Conservation (phyloP, 108 stramenopile genomes). For the Pseudonitzschia multistriata region DNA sequence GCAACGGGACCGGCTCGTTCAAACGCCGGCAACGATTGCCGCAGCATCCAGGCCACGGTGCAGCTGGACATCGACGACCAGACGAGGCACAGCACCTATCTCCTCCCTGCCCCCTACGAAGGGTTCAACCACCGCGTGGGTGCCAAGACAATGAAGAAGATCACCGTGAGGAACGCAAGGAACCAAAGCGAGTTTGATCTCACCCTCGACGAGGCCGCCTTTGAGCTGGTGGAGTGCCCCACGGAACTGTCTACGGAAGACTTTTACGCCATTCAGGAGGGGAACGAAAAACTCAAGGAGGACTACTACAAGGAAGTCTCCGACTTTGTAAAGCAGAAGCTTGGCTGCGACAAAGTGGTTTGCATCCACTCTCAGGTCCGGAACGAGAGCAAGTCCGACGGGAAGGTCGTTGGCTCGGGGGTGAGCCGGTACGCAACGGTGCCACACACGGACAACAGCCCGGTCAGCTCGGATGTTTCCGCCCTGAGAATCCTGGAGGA, state of each 20-base stretch:
- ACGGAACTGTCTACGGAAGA: constrained; percentile 20
- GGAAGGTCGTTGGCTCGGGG: neutral
- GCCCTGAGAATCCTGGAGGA: constrained; percentile 5
- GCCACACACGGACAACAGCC: constrained; percentile 18
- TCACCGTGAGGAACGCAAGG: neutral
- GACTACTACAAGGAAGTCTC: constrained; percentile 21
- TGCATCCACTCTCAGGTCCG: constrained; percentile 2
- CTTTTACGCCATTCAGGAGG: constrained; percentile 18
- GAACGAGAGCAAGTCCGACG: neutral
- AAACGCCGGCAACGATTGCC: neutral
- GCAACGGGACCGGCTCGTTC: too few species aligned
- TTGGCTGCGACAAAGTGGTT: constrained; percentile 26
- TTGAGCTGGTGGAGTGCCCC: constrained; percentile 27
- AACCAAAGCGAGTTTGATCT: neutral
- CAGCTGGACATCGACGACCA: neutral
- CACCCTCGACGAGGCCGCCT: constrained; percentile 14
- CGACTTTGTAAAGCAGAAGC: constrained; percentile 13
- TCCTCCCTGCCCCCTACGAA: neutral
- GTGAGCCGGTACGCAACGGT: neutral
- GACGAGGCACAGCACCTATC: neutral
- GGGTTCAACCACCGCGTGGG: neutral
- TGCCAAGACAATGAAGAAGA: neutral
- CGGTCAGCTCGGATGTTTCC: neutral
- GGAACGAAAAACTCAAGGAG: constrained; percentile 1
- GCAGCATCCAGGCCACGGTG: neutral